Base-by-base conservation (phyloP, 192 early-diverging fungal genomes). In the Coemansia sp. region DNA sequence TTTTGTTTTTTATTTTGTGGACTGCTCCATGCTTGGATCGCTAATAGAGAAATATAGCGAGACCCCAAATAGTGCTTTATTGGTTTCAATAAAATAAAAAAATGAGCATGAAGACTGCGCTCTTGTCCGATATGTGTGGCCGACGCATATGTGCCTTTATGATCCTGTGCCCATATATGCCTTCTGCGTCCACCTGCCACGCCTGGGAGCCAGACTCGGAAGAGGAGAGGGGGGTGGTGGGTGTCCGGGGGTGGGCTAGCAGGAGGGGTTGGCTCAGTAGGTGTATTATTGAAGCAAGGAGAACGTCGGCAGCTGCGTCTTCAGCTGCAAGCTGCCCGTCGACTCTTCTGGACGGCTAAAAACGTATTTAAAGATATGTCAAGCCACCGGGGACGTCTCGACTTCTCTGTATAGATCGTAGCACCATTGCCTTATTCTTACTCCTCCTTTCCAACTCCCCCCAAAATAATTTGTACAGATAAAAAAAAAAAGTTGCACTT, bases 61-160 rank as follows among this genome's bases (percentile, higher is more conserved):
- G 10, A 16, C 29, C 31, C 18, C 57, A 33, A 60, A 60, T 60
- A 60, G 57, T 60, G 57, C 57, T 31, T 31, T 60, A 60, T 60
- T 60, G 57, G 12, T 9, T 9, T 55, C 27, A 9, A 55, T 60
- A 33, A 27, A 27, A 27, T 24, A 27, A 27, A 1, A 50, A 13
- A 57, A 15, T 1, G 55, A 57, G 57, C 7, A 33, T 34, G 57
- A 34, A 60, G 36, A 1, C 31, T 11, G 57, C 31, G 33, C 36
- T 27, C 36, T 50, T 69, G 68, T 69, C 68, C 68, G 57, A 31
- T 18, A 62, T 69, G 68, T 69, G 60, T 69, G 68, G 68, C 68
- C 67, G 24, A 69, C 55, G 52, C 66, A 68, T 36, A 36, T 68
- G 50, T 57, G 66, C 39, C 66, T 34, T 52, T 68, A 68, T 68